Percentiles rank a stretch among this genome's conserved stretches.
Conservation (phyloP, 2,329 filamentous ascomycete species). For the Endocalyx cinctus region DNA sequence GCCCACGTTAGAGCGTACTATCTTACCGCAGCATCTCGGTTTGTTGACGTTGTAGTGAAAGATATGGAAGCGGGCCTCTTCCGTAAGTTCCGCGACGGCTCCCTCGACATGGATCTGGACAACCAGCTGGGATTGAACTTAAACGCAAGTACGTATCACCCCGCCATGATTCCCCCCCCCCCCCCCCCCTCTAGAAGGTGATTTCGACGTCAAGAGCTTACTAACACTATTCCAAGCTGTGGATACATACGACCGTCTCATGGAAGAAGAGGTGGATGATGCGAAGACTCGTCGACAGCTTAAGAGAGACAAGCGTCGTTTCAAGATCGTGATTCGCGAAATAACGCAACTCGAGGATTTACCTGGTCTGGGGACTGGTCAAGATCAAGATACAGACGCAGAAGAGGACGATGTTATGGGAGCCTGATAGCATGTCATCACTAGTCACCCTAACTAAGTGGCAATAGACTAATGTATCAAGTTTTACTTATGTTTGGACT, state of each 20-base stretch:
- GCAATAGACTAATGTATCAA: too few species aligned
- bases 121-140: constrained; percentile 10
- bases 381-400: too few species aligned
- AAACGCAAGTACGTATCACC: constrained; percentile 14
- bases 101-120: constrained; percentile 11
- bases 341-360: constrained; percentile 29
- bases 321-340: too few species aligned
- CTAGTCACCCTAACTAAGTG: too few species aligned
- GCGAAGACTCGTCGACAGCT: constrained; percentile 32
- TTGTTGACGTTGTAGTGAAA: constrained; percentile 45
- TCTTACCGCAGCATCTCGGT: constrained; percentile 55
- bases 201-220: too few species aligned
- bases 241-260: constrained; percentile 33
- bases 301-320: too few species aligned
- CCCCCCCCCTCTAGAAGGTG: too few species aligned
- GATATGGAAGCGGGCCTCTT: constrained; percentile 11
- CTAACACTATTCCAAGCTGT: constrained; percentile 5
- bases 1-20: constrained; percentile 64
- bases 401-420: too few species aligned
- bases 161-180: too few species aligned
- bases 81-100: constrained; percentile 8
- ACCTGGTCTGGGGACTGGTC: too few species aligned
- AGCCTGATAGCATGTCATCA: too few species aligned
- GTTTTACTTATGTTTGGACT: too few species aligned
- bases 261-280: constrained; percentile 39